Evolutionary conservation across 2,329 filamentous ascomycete species (phyloP).

Genomic region (Diaporthe citriasiana): DNA sequence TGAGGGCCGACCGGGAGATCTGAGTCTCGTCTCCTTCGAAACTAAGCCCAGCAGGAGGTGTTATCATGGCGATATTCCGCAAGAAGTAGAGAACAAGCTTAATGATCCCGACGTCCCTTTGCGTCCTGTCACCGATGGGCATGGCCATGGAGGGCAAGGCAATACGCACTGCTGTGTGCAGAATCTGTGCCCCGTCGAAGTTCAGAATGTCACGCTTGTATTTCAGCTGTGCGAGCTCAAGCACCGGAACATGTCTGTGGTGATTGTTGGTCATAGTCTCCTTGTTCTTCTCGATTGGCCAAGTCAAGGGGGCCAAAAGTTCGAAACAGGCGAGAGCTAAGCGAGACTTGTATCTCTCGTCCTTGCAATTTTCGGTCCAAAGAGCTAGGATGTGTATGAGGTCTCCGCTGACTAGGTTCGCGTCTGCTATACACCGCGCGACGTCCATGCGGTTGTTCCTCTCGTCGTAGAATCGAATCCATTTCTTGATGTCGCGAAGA

Average conservation of each 20-base stretch:
- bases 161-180: constrained; percentile 84
- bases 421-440: constrained; percentile 90
- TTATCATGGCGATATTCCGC: constrained; percentile 89
- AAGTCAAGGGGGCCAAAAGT: constrained; percentile 91
- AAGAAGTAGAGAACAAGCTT: constrained; percentile 91
- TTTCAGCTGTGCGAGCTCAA: constrained; percentile 87
- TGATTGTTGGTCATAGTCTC: constrained; percentile 92
- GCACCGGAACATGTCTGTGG: constrained; percentile 89
- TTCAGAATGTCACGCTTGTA: constrained; percentile 94
- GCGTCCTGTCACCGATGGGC: constrained; percentile 79
- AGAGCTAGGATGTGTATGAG: constrained; percentile 88
- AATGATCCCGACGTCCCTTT: constrained; percentile 91
- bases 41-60: constrained; percentile 78
- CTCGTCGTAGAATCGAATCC: constrained; percentile 95
- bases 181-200: constrained; percentile 80
- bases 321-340: constrained; percentile 90
- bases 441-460: constrained; percentile 96
- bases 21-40: constrained; percentile 92
- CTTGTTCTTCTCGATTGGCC: constrained; percentile 86
- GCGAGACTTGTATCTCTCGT: constrained; percentile 82
- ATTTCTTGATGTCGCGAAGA: constrained; percentile 92
- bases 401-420: constrained; percentile 92
- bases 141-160: constrained; percentile 89
- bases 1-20: constrained; percentile 87
- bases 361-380: constrained; percentile 81